Base-by-base conservation (phyloP, 2,329 filamentous ascomycete genomes). In the Penicillium sp. region DNA sequence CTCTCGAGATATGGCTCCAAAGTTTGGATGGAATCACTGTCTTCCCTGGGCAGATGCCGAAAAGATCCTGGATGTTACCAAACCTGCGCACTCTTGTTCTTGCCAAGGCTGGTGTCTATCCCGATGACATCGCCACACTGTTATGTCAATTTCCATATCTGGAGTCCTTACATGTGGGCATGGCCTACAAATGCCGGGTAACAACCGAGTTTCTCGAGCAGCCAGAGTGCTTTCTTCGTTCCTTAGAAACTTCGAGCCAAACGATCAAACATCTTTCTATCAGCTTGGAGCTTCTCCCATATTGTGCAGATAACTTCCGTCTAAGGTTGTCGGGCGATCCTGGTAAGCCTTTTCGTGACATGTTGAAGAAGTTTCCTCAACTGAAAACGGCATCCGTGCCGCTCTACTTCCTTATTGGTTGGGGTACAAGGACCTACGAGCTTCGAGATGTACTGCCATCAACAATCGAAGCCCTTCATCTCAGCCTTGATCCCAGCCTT, bases 1-100 rank as follows among this genome's bases (percentile, higher is more conserved):
- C 16, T 12, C 46, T 57, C 8, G 46, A 57, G 35, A 31, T 55
- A 9, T 57, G 55, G 55, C 46, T 50, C 26, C 31, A 37, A 22
- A 47, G 14, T 5, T 4, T 28, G 14, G 17, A 9, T 5, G 50
- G 35, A 5, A 22, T 53, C 16, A 26, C 7, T 33, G 3, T 14
- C 14, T 40, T 8, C 4, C 28, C 50, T 22, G 10, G 1, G 7
- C 6, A 25, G 26, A n/a, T 8, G 3, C 17, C 35, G 3, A n/a
- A 9, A 17, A 9, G 0, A 14, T 10, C 11, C 26, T 25, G 35
- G 48, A 7, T 19, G 22, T 19, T 51, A 7, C 9, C 49, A 22
- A 43, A 43, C 4, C 14, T 51, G 16, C 38, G 40, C 19, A 51
- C n/a, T n/a, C 42, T 53, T 40, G 35, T 53, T 16, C 31, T 47